Conservation (phyloP, 1,139 yeast species). For the Taphrina betulina region DNA sequence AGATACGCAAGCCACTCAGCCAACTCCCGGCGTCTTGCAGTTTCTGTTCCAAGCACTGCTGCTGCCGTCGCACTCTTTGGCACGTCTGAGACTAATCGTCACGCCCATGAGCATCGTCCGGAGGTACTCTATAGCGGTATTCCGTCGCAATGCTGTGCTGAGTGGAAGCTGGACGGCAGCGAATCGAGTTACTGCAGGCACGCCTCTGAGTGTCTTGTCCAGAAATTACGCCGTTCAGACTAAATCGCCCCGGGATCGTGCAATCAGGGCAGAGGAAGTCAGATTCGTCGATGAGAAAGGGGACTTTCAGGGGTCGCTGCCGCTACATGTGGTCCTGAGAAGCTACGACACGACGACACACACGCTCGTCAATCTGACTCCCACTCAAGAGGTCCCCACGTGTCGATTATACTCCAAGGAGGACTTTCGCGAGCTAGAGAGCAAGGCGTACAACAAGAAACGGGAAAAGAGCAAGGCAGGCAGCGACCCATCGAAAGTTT, state of each 20-base stretch:
- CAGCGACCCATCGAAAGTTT: conserved; percentile 4
- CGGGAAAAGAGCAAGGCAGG: conserved; percentile 9
- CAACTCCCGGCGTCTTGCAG: no score
- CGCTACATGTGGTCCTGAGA: conserved; percentile 11
- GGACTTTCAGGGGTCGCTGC: conserved; percentile 4
- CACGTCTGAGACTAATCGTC: no score
- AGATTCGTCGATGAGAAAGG: conserved; percentile 19
- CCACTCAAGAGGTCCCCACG: conserved; percentile 24
- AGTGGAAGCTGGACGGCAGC: no score
- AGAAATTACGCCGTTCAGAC: conserved; percentile 18
- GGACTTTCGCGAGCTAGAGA: conserved; percentile 13
- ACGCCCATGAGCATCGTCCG: no score
- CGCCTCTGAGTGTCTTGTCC: no score
- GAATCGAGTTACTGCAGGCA: no score
- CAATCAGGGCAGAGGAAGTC: conserved; percentile 10
- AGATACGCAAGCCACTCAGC: no score
- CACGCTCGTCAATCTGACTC: conserved; percentile 27
- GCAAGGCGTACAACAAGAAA: conserved; percentile 13
- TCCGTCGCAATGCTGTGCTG: no score
- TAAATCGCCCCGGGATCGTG: conserved; percentile 26
- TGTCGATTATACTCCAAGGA: conserved; percentile 23
- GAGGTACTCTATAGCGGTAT: no score
- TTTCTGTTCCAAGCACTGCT: no score
- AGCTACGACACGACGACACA: conserved; percentile 22
- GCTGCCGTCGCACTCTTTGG: no score